phyloP scores from a whole-genome alignment of 2,329 filamentous ascomycete genomes.

The Aspergillus sp. region DNA sequence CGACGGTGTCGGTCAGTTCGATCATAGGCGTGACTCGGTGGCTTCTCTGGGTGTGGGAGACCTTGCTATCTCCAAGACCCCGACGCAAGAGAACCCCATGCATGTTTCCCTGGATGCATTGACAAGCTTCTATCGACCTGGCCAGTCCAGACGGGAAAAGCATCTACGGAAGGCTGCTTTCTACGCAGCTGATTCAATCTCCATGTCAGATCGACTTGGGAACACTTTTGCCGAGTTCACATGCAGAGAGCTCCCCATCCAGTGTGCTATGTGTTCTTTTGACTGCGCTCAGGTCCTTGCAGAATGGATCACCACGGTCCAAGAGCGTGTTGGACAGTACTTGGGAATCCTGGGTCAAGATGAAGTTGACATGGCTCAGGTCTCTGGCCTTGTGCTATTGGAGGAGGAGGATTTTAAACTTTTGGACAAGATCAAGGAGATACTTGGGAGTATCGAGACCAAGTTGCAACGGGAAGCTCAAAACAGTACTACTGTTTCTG shows the following conservation, averaged over 20 bases:
- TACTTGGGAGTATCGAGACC: slow-evolving; percentile 69
- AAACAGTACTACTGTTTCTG: slow-evolving; percentile 49
- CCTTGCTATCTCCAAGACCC: slow-evolving; percentile 31
- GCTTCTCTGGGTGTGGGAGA: slow-evolving; percentile 31
- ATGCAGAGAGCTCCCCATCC: slow-evolving; percentile 79
- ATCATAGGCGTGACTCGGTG: slow-evolving; percentile 29
- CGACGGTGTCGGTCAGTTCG: slow-evolving; percentile 10
- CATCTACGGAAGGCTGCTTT: slow-evolving; percentile 92
- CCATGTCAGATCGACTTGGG: slow-evolving; percentile 80
- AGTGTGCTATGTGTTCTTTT: slow-evolving; percentile 86
- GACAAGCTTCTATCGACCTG: slow-evolving; percentile 28
- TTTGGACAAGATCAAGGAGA: slow-evolving; percentile 73
- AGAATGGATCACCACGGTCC: slow-evolving; percentile 89
- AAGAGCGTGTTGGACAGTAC: slow-evolving; percentile 88
- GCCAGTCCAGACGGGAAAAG: slow-evolving; percentile 67
- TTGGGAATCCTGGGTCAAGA: slow-evolving; percentile 82
- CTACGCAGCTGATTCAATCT: slow-evolving; percentile 86
- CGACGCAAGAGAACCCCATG: slow-evolving; percentile 29
- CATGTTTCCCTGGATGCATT: slow-evolving; percentile 22
- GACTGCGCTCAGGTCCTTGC: slow-evolving; percentile 91
- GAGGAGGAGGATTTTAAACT: slow-evolving; percentile 90
- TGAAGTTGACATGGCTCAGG: slow-evolving; percentile 70
- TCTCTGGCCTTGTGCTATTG: slow-evolving; percentile 82
- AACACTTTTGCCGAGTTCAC: slow-evolving; percentile 80
- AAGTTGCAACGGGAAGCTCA: slow-evolving; percentile 66